Evolutionary conservation across 768 basidiomycete species (phyloP).

Genomic region (Cyclocybe cylindracea): DNA sequence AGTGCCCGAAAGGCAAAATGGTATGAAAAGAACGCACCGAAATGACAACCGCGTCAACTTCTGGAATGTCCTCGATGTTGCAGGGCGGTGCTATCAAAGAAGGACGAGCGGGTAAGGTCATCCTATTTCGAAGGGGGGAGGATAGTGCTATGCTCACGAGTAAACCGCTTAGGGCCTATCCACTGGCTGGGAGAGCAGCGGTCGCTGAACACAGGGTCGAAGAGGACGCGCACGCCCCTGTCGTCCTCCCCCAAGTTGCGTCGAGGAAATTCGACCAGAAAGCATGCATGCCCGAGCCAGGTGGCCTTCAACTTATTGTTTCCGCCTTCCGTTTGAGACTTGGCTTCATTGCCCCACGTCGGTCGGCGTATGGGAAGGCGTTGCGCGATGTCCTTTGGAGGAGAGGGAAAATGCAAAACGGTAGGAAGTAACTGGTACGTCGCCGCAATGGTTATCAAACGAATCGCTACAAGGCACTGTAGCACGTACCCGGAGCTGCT

Average conservation of each 20-base stretch:
- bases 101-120: background rate
- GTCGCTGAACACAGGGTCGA: slow-evolving; percentile 55
- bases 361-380: slow-evolving; percentile 37
- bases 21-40: slow-evolving; percentile 37
- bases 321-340: slow-evolving; percentile 6
- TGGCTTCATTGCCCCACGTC: slow-evolving; percentile 32
- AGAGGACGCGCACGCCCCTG: slow-evolving; percentile 48
- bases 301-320: slow-evolving; percentile 47
- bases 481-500: slow-evolving; percentile 15
- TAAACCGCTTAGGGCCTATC: slow-evolving; percentile 49
- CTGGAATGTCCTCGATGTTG: slow-evolving; percentile 54
- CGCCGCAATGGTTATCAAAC: background rate
- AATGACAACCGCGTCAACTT: slow-evolving; percentile 63
- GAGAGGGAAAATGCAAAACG: slow-evolving; percentile 6
- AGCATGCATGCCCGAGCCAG: slow-evolving; percentile 59
- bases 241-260: slow-evolving; percentile 21
- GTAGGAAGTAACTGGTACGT: slow-evolving; percentile 6
- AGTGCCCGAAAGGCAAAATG: background rate
- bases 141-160: slow-evolving; percentile 32
- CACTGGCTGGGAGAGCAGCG: slow-evolving; percentile 49
- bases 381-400: slow-evolving; percentile 13
- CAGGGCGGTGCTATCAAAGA: slow-evolving; percentile 44
- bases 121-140: background rate
- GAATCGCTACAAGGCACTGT: background rate
- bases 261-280: slow-evolving; percentile 50